Percentiles rank a stretch among this genome's conserved stretches.
These are phyloP conservation scores for Colletotrichum plurivorum DNA, from an alignment of 2,329 filamentous ascomycete genomes.

Conservation along the genomic window DNA sequence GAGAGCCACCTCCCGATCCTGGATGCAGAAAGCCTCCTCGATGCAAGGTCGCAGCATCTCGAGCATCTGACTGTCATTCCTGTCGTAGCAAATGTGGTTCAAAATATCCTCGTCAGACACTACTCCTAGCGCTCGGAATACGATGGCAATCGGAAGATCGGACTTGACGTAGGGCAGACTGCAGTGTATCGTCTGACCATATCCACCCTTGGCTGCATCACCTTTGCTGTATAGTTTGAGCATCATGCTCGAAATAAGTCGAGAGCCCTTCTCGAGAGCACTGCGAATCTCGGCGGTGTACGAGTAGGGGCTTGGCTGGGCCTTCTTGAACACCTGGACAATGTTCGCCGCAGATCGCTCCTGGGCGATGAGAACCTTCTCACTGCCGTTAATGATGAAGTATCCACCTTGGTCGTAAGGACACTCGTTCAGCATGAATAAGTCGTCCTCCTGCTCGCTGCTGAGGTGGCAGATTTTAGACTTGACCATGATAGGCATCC, in stretches of 20 bases:
- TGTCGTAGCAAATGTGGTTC: constrained; percentile 97
- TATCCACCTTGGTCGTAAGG: constrained; percentile 99
- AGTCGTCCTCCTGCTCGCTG: constrained; percentile 84
- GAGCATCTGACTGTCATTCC: constrained; percentile 95
- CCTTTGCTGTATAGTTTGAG: constrained; percentile 93
- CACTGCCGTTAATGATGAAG: constrained; percentile 99
- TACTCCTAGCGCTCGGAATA: constrained; percentile 94
- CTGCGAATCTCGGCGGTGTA: constrained; percentile 97
- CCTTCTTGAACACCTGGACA: constrained; percentile 99
- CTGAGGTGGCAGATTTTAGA: constrained; percentile 94
- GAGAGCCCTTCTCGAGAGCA: constrained; percentile 94
- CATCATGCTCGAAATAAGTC: constrained; percentile 92
- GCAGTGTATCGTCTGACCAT: constrained; percentile 90
- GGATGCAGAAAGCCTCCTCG: constrained; percentile 95
- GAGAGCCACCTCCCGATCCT: constrained; percentile 93
- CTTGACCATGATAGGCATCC: constrained; percentile 98
- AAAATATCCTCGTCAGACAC: constrained; percentile 98
- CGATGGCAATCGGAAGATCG: constrained; percentile 93
- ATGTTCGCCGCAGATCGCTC: constrained; percentile 98
- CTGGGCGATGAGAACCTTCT: constrained; percentile 98
- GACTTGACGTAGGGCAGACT: constrained; percentile 94
- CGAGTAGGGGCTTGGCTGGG: constrained; percentile 89
- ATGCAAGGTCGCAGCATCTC: constrained; percentile 98
- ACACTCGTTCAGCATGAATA: constrained; percentile 95
- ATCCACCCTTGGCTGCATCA: constrained; percentile 81